Base-by-base conservation (phyloP, 345 rosid species). In the Eucalyptus pauciflora region DNA sequence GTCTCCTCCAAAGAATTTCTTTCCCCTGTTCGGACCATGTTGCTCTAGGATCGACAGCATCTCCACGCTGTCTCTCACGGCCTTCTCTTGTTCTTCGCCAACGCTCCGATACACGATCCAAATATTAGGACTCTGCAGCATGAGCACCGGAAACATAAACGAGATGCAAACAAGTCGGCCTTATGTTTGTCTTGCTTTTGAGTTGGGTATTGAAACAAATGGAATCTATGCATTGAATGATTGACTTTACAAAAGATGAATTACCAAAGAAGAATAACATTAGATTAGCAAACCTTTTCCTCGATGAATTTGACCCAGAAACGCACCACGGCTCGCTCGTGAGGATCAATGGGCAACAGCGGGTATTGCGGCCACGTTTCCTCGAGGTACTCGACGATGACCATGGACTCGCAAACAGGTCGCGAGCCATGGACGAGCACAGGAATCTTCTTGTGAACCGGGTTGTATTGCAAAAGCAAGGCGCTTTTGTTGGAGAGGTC, bases 331-430 rank as follows among this genome's bases (percentile, higher is more conserved):
- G 93, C 90, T 89, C 89, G 91, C 16, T 93, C 90, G 13, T 86
- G 58, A 22, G 92, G 87, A 87, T 92, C 90, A 4, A 37, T 45
- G 3, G 94, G 92, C 81, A 93, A 76, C 87, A 92, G 58, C 10
- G 92, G 92, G 50, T 50, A 51, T 3, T 91, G 88, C 0, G 91
- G 91, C 95, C 94, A 91, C 4, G 49, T 87, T 49, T 93, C 93
- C 20, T 93, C 93, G 7, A 92, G 87, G 43, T 91, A 92, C 80
- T 90, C 91, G 33, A 92, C 60, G 13, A 92, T 92, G 54, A 92
- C 27, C 76, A 88, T 48, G 29, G 93, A 92, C 69, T 93, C 94
- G 8, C 89, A 86, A n/a, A 92, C 86, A n/a, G 93, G 91, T 29
- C 92, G 91, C 50, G 52, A 89, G 4, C 86, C 88, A 87, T 93